Evolutionary conservation across 1,139 yeast species (phyloP).

Genomic region (Taphrina deformans): DNA sequence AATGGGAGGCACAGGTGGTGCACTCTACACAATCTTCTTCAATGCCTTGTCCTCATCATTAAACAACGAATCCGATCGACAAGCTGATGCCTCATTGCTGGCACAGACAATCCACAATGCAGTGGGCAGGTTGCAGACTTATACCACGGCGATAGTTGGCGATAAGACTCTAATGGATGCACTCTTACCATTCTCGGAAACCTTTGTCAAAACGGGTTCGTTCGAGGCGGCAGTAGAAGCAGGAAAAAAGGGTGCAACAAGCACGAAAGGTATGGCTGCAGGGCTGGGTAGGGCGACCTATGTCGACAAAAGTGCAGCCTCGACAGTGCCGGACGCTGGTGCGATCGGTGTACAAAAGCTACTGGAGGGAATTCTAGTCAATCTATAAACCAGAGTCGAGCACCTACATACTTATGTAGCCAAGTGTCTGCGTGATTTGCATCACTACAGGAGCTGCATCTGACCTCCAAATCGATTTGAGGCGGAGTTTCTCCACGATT

Average conservation of each 20-base stretch:
- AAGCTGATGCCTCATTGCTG: constrained; percentile 47
- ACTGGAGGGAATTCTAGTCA: constrained; percentile 38
- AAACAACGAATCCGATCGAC: constrained; percentile 42
- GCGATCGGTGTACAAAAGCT: constrained; percentile 52
- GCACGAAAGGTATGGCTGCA: constrained; percentile 72
- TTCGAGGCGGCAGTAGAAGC: constrained; percentile 62
- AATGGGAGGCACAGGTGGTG: constrained; percentile 98
- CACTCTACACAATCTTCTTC: constrained; percentile 79
- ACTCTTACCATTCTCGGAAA: constrained; percentile 77
- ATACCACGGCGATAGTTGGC: constrained; percentile 86
- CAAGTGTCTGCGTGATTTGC: too few relatives aligned
- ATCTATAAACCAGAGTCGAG: too few relatives aligned
- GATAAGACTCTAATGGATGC: constrained; percentile 89
- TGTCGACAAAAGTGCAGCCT: constrained; percentile 55
- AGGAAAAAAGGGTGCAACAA: constrained; percentile 72
- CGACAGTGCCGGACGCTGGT: constrained; percentile 84
- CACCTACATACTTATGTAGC: too few relatives aligned
- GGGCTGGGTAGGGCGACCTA: constrained; percentile 93
- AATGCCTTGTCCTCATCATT: constrained; percentile 63
- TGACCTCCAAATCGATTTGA: too few relatives aligned
- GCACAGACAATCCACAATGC: constrained; percentile 55
- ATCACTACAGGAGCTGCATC: too few relatives aligned
- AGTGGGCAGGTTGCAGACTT: constrained; percentile 64
- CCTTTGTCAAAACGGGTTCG: constrained; percentile 55
- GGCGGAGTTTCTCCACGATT: too few relatives aligned